phyloP scores from a whole-genome alignment of 768 basidiomycete species.

The Trametes cinnabarina region DNA sequence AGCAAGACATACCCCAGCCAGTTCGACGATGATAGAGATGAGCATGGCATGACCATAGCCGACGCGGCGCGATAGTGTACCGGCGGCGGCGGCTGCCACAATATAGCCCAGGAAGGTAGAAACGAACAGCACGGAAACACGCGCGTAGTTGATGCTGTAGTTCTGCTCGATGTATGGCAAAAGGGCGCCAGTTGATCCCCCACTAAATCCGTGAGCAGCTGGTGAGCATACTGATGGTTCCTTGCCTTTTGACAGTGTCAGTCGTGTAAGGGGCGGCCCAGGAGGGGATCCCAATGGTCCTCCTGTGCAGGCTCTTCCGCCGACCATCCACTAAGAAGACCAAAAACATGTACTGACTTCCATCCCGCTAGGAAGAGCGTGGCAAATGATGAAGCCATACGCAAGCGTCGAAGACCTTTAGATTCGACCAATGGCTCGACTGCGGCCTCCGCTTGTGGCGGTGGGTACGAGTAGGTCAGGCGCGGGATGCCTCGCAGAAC shows the following conservation, averaged over 20 bases:
- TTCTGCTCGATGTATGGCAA: slow-evolving; percentile 26
- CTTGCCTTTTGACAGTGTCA: no score
- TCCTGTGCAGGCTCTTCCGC: neutral
- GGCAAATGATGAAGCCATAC: slow-evolving; percentile 24
- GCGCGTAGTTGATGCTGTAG: slow-evolving; percentile 25
- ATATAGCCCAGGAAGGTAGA: slow-evolving; percentile 26
- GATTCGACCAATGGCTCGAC: slow-evolving; percentile 6
- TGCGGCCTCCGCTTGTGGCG: neutral
- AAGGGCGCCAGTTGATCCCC: slow-evolving; percentile 27
- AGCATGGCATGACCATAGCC: slow-evolving; percentile 26
- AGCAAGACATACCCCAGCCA: slow-evolving; percentile 21
- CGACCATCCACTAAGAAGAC: neutral
- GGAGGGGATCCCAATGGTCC: neutral
- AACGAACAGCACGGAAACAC: slow-evolving; percentile 27
- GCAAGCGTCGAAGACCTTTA: slow-evolving; percentile 15
- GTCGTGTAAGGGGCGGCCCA: no score
- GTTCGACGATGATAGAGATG: slow-evolving; percentile 21
- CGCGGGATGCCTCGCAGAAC: neutral
- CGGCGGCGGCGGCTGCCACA: slow-evolving; percentile 23
- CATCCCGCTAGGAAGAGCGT: slow-evolving; percentile 29
- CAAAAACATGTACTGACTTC: slow-evolving; percentile 21
- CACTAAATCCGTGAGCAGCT: slow-evolving; percentile 10
- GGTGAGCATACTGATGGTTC: neutral
- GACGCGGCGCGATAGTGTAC: slow-evolving; percentile 20
- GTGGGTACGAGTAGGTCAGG: neutral